Percentiles rank a stretch among this genome's conserved stretches.
phyloP scores from a whole-genome alignment of 345 rosid species.

The Lepidium didymum region DNA sequence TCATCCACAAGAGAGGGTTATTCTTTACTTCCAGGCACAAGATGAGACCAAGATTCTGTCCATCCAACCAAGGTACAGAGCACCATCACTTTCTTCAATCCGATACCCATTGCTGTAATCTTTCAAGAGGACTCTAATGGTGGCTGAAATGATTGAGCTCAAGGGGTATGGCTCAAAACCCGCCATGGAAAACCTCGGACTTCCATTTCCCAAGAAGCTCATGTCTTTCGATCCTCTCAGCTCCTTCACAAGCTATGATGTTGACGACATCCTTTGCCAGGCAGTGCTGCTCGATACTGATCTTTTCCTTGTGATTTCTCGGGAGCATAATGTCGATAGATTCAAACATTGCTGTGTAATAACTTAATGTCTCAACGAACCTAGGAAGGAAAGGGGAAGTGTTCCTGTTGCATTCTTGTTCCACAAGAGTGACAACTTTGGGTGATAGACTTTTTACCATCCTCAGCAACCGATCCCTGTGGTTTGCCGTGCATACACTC shows the following conservation, averaged over 20 bases:
- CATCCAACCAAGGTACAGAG: conserved; percentile 86
- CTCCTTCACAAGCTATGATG: conserved; percentile 85
- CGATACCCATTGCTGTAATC: conserved; percentile 51
- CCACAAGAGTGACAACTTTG: conserved; percentile 85
- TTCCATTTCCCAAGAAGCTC: conserved; percentile 89
- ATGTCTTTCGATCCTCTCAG: conserved; percentile 76
- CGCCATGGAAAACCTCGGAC: conserved; percentile 62
- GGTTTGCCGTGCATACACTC: conserved; percentile 78
- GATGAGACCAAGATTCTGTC: conserved; percentile 62
- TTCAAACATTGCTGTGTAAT: conserved; percentile 85
- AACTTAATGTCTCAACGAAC: conserved; percentile 65
- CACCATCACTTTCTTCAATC: conserved; percentile 74
- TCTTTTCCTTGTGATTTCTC: conserved; percentile 68
- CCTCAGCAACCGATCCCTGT: conserved; percentile 63
- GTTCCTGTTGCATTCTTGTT: conserved; percentile 88
- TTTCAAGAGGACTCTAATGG: conserved; percentile 39
- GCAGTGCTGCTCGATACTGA: conserved; percentile 87
- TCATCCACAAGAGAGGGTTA: background rate
- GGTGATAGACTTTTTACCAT: conserved; percentile 66
- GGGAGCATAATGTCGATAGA: conserved; percentile 72
- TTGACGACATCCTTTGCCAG: conserved; percentile 81
- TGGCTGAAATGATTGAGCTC: conserved; percentile 66
- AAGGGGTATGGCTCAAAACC: conserved; percentile 72
- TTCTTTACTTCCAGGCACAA: conserved; percentile 27
- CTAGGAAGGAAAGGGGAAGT: conserved; percentile 79